Conservation (phyloP, 345 rosid genomes). For the Pugionium cornutum region DNA sequence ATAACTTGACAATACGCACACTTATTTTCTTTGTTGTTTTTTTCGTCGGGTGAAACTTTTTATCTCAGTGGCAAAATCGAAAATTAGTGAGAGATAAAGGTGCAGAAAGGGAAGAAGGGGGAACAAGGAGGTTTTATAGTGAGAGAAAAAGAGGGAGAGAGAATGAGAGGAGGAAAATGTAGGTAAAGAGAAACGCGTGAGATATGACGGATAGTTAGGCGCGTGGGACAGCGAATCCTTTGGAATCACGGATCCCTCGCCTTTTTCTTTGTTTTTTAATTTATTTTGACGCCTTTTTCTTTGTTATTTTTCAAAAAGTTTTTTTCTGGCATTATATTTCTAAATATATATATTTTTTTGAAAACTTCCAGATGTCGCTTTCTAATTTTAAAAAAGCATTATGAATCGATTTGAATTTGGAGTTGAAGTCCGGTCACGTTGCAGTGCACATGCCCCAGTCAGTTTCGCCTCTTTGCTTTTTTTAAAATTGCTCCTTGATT, state of each 20-base stretch:
- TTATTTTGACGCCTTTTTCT: neutral
- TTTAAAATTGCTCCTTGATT: neutral
- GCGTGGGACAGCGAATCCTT: conserved; percentile 56
- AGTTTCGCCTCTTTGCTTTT: conserved; percentile 28
- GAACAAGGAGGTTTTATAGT: conserved; percentile 52
- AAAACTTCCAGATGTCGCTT: conserved; percentile 38
- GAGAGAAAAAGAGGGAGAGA: conserved; percentile 37
- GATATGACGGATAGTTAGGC: conserved; percentile 41
- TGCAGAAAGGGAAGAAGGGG: conserved; percentile 44
- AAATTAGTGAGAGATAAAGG: conserved; percentile 25
- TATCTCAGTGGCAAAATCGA: conserved; percentile 28
- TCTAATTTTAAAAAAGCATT: conserved; percentile 28
- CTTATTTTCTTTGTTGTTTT: neutral
- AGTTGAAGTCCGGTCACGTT: conserved; percentile 42
- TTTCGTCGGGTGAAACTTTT: neutral
- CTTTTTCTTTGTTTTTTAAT: neutral
- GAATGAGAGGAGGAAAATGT: conserved; percentile 37
- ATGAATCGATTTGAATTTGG: conserved; percentile 39
- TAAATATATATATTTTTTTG: neutral
- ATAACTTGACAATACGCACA: conserved; percentile 22
- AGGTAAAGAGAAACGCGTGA: conserved; percentile 39
- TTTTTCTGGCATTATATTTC: conserved; percentile 13
- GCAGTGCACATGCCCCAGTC: conserved; percentile 41
- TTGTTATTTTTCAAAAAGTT: neutral
- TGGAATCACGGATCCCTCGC: conserved; percentile 60